These are phyloP conservation scores for Melocanna baccifera DNA, from an alignment of 176 grass and related monocot genomes.

Conservation along the genomic window DNA sequence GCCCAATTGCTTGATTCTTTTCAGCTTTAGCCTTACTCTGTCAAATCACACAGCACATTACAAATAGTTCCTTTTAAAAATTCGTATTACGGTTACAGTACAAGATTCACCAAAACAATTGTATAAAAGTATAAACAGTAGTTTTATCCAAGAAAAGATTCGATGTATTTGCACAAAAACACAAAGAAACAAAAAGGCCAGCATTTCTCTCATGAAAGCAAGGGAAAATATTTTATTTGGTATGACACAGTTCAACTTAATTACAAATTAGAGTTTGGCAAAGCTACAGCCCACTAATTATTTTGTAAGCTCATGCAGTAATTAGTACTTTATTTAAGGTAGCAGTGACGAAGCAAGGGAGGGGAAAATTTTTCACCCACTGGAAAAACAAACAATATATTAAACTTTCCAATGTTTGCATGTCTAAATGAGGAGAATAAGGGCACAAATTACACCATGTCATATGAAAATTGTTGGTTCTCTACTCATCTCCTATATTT, in stretches of 20 bases:
- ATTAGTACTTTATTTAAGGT: not conserved
- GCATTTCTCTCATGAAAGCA: slow-evolving; percentile 1
- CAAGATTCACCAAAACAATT: slow-evolving; percentile 25
- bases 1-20: slow-evolving; percentile 90
- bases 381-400: not conserved
- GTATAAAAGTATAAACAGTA: slow-evolving; percentile 10
- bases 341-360: not conserved
- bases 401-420: not conserved
- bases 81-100: slow-evolving; percentile 19
- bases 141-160: not conserved
- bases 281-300: not conserved
- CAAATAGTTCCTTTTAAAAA: slow-evolving; percentile 19
- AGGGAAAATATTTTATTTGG: not conserved
- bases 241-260: not conserved
- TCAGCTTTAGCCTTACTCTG: slow-evolving; percentile 99
- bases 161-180: slow-evolving; percentile 5
- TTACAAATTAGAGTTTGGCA: not conserved
- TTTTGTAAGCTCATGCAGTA: not conserved
- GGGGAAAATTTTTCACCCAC: not conserved
- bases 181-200: not conserved
- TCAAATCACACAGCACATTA: slow-evolving; percentile 33
- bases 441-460: slow-evolving; percentile 7
- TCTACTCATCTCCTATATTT: not conserved
- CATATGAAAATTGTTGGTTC: not conserved
- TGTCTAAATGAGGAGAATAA: not conserved